Percentiles rank a stretch among this genome's conserved stretches.
phyloP scores from a whole-genome alignment of 2,329 filamentous ascomycete genomes.

The Elsinoe perseae region DNA sequence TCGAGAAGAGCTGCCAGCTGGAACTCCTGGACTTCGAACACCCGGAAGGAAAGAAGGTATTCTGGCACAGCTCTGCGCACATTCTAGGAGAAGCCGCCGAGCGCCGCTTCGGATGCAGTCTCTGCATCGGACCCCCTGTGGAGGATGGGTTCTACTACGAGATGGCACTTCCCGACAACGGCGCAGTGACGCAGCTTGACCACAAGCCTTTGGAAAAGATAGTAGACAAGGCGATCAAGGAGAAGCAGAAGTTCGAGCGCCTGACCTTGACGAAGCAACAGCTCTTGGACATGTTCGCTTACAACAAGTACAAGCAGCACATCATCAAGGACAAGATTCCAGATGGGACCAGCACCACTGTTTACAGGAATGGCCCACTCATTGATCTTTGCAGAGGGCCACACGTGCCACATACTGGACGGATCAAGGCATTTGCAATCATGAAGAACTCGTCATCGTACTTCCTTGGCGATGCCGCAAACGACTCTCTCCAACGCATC shows the following conservation, averaged over 20 bases:
- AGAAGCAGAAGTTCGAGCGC: slow-evolving; percentile 91
- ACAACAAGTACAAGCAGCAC: slow-evolving; percentile 97
- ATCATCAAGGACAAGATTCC: slow-evolving; percentile 91
- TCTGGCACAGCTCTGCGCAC: slow-evolving; percentile 96
- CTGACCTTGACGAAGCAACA: slow-evolving; percentile 84
- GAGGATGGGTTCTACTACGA: slow-evolving; percentile 95
- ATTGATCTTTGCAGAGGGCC: slow-evolving; percentile 95
- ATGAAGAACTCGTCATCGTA: slow-evolving; percentile 83
- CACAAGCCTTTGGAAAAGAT: slow-evolving; percentile 78
- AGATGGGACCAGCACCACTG: slow-evolving; percentile 83
- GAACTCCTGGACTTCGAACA: slow-evolving; percentile 77
- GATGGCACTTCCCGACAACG: slow-evolving; percentile 73
- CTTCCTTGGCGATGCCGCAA: slow-evolving; percentile 87
- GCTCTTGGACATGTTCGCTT: slow-evolving; percentile 89
- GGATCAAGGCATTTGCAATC: slow-evolving; percentile 90
- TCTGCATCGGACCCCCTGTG: slow-evolving; percentile 89
- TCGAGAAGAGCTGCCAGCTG: slow-evolving; percentile 80
- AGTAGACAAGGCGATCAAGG: slow-evolving; percentile 79
- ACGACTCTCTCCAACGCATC: slow-evolving; percentile 92
- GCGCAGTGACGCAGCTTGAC: slow-evolving; percentile 63
- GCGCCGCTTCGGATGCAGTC: slow-evolving; percentile 78
- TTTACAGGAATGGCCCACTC: slow-evolving; percentile 86
- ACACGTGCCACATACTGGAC: slow-evolving; percentile 85
- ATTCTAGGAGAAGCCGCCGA: slow-evolving; percentile 93
- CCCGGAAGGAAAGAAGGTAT: slow-evolving; percentile 76